Evolutionary conservation across 805 yeast species (phyloP).

Genomic region (Diddensiella transvaalensis): DNA sequence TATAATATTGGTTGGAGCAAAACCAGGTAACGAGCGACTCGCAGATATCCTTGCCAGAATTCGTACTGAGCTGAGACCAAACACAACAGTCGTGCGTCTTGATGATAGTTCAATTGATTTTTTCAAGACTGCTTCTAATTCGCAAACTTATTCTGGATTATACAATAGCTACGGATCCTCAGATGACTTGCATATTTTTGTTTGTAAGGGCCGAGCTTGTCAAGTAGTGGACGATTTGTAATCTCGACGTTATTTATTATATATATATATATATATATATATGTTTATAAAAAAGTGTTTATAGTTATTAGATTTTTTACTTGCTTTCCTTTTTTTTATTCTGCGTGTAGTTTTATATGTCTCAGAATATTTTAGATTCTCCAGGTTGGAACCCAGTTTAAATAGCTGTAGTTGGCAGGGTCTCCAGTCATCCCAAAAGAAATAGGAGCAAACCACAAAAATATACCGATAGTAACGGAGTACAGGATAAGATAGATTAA

Average conservation of each 20-base stretch:
- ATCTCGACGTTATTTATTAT: neutral
- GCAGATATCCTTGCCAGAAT: neutral
- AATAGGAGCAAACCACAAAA: conserved; percentile 60
- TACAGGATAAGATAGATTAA: conserved; percentile 46
- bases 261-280: neutral
- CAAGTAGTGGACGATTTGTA: neutral
- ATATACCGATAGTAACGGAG: conserved; percentile 51
- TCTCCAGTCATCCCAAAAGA: conserved; percentile 77
- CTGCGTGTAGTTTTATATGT: neutral
- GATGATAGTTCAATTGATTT: conserved; percentile 17
- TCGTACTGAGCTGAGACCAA: conserved; percentile 6
- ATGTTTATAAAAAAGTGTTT: neutral
- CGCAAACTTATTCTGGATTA: conserved; percentile 12
- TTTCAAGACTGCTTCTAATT: conserved; percentile 9
- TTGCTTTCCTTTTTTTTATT: neutral
- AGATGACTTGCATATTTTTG: conserved; percentile 4
- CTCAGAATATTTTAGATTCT: conserved; percentile 33
- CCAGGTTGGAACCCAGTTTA: conserved; percentile 59
- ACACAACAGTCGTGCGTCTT: conserved; percentile 16
- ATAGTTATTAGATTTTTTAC: neutral
- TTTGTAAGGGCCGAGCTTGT: conserved; percentile 19
- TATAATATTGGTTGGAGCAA: conserved; percentile 18
- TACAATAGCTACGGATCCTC: conserved; percentile 8
- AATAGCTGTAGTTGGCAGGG: conserved; percentile 43
- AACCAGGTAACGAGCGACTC: conserved; percentile 4